A percentile compares a stretch with the other conserved stretches of the same genome.
Evolutionary conservation across 805 yeast species (phyloP).

Genomic region (Wickerhamiella spandovensis): DNA sequence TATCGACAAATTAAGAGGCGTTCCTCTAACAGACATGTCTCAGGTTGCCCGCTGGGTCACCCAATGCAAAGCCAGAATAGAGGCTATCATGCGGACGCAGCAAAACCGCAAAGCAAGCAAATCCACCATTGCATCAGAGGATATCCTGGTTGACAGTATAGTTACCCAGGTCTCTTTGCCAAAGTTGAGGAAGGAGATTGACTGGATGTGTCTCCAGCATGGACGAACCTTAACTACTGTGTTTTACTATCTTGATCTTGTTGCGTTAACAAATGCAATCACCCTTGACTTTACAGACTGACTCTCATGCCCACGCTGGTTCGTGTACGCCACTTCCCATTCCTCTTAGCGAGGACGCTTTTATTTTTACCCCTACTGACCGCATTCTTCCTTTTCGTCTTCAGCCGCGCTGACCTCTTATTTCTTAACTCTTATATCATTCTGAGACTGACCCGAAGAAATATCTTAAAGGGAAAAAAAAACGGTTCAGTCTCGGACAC

Average conservation of each 20-base stretch:
- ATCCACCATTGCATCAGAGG: background rate
- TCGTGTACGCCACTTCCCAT: background rate
- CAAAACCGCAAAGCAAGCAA: background rate
- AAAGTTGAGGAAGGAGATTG: slow-evolving; percentile 4
- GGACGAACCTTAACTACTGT: slow-evolving; percentile 6
- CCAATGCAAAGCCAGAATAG: background rate
- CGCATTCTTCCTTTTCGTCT: too few relatives aligned
- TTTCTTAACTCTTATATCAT: too few relatives aligned
- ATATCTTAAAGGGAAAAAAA: too few relatives aligned
- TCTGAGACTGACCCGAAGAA: too few relatives aligned
- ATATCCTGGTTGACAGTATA: slow-evolving; percentile 5
- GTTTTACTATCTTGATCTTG: slow-evolving; percentile 6
- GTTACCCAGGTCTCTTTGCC: slow-evolving; percentile 4
- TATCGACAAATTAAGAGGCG: background rate
- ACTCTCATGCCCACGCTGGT: background rate
- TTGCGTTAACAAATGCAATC: background rate
- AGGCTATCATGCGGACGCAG: background rate
- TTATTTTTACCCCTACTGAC: background rate
- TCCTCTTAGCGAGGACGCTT: background rate
- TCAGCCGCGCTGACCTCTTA: too few relatives aligned
- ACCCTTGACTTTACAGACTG: background rate
- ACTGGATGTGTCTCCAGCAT: slow-evolving; percentile 8
- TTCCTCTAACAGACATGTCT: slow-evolving; percentile 1
- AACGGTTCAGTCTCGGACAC: too few relatives aligned
- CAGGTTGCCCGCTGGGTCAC: background rate